Evolutionary conservation across 2,329 filamentous ascomycete genomes (phyloP).

Genomic region (Fusarium nelsonii): DNA sequence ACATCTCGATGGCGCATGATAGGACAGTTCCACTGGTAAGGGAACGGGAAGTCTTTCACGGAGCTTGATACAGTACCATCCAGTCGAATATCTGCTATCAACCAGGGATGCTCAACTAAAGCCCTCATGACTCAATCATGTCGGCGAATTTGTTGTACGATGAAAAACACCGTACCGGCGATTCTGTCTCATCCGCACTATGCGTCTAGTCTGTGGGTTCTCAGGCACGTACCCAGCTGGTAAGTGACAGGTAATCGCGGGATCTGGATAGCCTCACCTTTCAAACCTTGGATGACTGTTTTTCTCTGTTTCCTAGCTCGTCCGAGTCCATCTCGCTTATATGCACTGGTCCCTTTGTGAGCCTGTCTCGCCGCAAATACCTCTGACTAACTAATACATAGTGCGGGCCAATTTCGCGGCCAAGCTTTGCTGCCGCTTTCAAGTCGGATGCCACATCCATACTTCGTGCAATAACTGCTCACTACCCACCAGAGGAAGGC

Average conservation of each 20-base stretch:
- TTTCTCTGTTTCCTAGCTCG: background rate
- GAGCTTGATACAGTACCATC: slow-evolving; percentile 7
- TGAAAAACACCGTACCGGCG: background rate
- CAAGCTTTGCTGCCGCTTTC: slow-evolving; percentile 11
- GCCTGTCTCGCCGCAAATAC: slow-evolving; percentile 12
- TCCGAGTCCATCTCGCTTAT: slow-evolving; percentile 7
- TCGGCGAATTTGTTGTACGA: background rate
- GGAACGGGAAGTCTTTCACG: background rate
- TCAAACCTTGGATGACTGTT: slow-evolving; percentile 1
- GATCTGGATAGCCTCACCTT: slow-evolving; percentile 33
- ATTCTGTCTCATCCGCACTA: background rate
- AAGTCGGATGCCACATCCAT: background rate
- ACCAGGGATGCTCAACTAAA: slow-evolving; percentile 4
- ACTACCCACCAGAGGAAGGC: slow-evolving; percentile 2
- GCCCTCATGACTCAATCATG: background rate
- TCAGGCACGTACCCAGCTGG: slow-evolving; percentile 1
- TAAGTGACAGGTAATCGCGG: slow-evolving; percentile 15
- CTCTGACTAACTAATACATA: slow-evolving; percentile 5
- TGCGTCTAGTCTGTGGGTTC: slow-evolving; percentile 8
- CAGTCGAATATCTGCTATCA: slow-evolving; percentile 4
- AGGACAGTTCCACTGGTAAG: background rate
- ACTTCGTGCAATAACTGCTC: slow-evolving; percentile 5
- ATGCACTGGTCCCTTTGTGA: slow-evolving; percentile 27
- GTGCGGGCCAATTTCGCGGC: slow-evolving; percentile 2
- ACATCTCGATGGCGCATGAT: background rate